Evolutionary conservation across 805 yeast species (phyloP).

Genomic region (Candida xyloterini): DNA sequence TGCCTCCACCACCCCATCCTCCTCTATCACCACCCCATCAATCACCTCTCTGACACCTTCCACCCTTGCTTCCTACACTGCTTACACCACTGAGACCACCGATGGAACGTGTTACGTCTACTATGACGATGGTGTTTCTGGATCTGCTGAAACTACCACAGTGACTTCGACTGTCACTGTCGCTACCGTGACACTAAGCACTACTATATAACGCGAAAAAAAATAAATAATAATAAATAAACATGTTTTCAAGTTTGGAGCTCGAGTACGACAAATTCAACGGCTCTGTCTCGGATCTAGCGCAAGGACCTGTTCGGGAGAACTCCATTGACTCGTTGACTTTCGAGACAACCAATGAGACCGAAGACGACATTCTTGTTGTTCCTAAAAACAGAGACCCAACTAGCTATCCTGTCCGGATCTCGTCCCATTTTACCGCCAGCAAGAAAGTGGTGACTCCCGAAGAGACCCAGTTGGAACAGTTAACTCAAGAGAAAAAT

Average conservation of each 20-base stretch:
- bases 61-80: constrained; percentile 24
- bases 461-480: constrained; percentile 17
- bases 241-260: constrained; percentile 24
- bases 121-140: constrained; percentile 33
- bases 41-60: constrained; percentile 9
- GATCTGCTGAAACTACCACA: constrained; percentile 32
- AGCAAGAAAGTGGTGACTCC: constrained; percentile 17
- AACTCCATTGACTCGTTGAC: constrained; percentile 19
- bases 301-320: constrained; percentile 15
- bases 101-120: constrained; percentile 35
- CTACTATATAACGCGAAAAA: constrained; percentile 11
- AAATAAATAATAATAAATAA: constrained; percentile 6
- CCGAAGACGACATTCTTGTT: constrained; percentile 14
- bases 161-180: constrained; percentile 33
- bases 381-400: constrained; percentile 21
- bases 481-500: constrained; percentile 17
- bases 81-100: constrained; percentile 32
- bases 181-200: constrained; percentile 33
- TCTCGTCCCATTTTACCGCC: constrained; percentile 28
- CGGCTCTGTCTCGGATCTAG: constrained; percentile 31
- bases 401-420: constrained; percentile 14
- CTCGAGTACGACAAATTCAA: constrained; percentile 33
- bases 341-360: constrained; percentile 24
- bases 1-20: constrained; percentile 10
- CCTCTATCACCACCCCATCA: constrained; percentile 15